Evolutionary conservation across 345 rosid species (phyloP), one percentile per base, ranked within the genome.

Genomic region (Citropsis articulata): DNA sequence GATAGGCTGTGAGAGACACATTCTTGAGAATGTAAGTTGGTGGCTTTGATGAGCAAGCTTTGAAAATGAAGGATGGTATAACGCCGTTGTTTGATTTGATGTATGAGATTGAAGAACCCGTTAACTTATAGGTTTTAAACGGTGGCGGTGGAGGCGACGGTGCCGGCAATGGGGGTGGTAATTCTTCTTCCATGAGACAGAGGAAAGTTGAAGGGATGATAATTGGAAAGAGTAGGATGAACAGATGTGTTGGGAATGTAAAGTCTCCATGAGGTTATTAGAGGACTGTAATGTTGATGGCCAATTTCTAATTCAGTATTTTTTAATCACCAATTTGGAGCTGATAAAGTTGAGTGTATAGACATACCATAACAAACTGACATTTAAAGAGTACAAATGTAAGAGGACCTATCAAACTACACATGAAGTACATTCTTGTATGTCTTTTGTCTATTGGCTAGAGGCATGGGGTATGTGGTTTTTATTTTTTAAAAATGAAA

Each of bases 101-200:
- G 80, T 93, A 92, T 63, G 94, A 90, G 88, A 93, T 68, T 30
- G 94, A 87, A 18, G 93, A 87, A 60, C 98, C 94, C 48, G 89
- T 87, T 73, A 95, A 77, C 69, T 78, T 85, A 81, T 93, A 89
- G 35, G 90, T 79, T 71, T 85, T 81, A 27, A 61, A 72, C 16
- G 83, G 81, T 18, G 77, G 83, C 30, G 80, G 81, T 18, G 88
- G 42, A 2, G 36, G 72, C 8, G 84, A 76, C 42, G 84, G 79
- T 14, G 75, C 79, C n/a, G 77, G 80, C 5, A 69, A 69, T 50
- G 83, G 31, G 9, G 80, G 77, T 60, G 55, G 53, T 45, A 83
- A 75, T 69, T 84, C 79, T 30, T 79, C 77, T 83, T 87, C 93
- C 89, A 88, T 88, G 85, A 86, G 28, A 85, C 85, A 69, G 81